These are phyloP conservation scores for Metarhizium anisopliae DNA, from an alignment of 2,329 filamentous ascomycete species.

Conservation along the genomic window DNA sequence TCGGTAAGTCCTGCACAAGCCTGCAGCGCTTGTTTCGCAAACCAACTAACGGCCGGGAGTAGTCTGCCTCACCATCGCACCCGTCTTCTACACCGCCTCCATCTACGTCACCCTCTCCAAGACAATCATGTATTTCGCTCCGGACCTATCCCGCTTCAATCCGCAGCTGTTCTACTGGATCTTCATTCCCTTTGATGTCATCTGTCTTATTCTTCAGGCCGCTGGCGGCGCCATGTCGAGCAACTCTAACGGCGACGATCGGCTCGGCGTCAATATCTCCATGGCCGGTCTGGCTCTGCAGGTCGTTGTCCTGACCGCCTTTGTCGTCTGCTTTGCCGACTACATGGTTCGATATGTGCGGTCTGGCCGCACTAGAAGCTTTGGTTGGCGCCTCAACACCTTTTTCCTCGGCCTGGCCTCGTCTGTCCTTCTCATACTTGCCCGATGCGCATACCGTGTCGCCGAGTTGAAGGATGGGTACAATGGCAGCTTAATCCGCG, in stretches of 20 bases:
- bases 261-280: constrained; percentile 28
- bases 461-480: constrained; percentile 59
- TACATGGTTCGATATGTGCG: constrained; percentile 37
- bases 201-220: constrained; percentile 49
- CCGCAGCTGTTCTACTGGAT: constrained; percentile 35
- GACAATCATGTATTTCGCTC: constrained; percentile 30
- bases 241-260: constrained; percentile 27
- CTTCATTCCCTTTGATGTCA: constrained; percentile 46
- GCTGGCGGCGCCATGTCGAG: constrained; percentile 46
- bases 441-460: constrained; percentile 55
- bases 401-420: constrained; percentile 46
- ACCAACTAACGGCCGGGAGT: background rate
- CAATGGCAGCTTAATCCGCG: constrained; percentile 41
- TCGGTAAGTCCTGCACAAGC: constrained; percentile 30
- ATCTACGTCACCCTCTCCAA: constrained; percentile 55
- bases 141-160: constrained; percentile 32
- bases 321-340: constrained; percentile 38
- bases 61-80: constrained; percentile 46
- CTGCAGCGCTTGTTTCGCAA: background rate
- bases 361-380: constrained; percentile 14
- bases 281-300: constrained; percentile 50
- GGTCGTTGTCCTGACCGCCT: constrained; percentile 44
- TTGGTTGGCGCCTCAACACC: constrained; percentile 20
- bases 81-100: constrained; percentile 46
- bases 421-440: constrained; percentile 51